phyloP scores from a whole-genome alignment of 2,329 filamentous ascomycete genomes.

The Aspergillus brunneoviolaceus region DNA sequence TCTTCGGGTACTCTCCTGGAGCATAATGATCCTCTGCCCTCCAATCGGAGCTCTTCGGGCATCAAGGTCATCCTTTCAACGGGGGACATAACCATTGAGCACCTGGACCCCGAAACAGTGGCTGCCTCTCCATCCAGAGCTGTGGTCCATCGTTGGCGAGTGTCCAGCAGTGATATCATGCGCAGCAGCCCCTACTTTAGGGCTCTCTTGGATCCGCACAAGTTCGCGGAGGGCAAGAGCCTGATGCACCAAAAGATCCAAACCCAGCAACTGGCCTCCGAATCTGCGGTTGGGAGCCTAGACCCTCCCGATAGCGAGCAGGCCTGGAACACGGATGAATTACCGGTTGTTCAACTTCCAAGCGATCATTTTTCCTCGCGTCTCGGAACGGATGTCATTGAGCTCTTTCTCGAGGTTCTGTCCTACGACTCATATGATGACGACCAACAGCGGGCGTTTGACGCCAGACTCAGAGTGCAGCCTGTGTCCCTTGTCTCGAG shows the following conservation, averaged over 20 bases:
- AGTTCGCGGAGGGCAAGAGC: constrained; percentile 42
- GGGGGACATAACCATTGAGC: constrained; percentile 41
- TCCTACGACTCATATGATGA: constrained; percentile 29
- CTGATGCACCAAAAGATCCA: constrained; percentile 31
- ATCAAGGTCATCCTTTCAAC: constrained; percentile 24
- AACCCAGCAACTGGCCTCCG: neutral
- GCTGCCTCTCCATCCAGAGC: constrained; percentile 8
- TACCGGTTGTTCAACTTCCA: constrained; percentile 33
- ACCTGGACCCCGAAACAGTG: constrained; percentile 16
- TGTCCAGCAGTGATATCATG: constrained; percentile 34
- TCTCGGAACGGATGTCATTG: constrained; percentile 33
- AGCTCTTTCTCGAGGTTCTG: constrained; percentile 34
- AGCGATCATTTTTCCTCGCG: constrained; percentile 25
- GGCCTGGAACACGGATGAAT: neutral
- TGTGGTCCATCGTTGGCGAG: constrained; percentile 31
- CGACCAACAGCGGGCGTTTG: constrained; percentile 20
- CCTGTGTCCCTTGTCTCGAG: constrained; percentile 33
- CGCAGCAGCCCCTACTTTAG: constrained; percentile 41
- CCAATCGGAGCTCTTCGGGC: neutral
- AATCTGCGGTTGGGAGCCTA: neutral
- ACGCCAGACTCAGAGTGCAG: constrained; percentile 27
- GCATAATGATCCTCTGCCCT: neutral
- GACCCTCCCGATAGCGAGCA: neutral
- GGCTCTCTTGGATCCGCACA: constrained; percentile 41
- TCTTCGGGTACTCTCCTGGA: neutral